Evolutionary conservation across 2,329 filamentous ascomycete species (phyloP), one percentile per base, ranked within the genome.

Genomic region (Colletotrichum sp.): DNA sequence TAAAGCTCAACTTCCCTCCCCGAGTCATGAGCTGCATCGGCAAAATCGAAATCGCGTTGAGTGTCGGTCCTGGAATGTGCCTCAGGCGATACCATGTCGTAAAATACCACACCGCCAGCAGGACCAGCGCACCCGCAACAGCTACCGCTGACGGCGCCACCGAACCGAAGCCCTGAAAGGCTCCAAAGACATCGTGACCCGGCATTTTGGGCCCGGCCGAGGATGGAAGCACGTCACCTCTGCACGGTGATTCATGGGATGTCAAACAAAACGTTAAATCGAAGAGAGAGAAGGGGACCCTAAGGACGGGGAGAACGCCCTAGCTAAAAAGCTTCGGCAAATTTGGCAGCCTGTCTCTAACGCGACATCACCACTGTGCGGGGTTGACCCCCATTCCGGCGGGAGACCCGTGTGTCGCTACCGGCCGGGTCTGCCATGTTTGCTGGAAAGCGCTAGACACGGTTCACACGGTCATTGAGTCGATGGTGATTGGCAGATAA

Each of bases 61-160:
- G 78, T 24, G 82, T 81, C 0, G 83, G 83, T 0, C 83, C 83
- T 0, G 82, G 83, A 13, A 84, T 71, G 59, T 84, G 81, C 2
- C 80, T 82, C 24, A 85, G 78, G 18, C 81, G 81, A 48, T 81
- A 78, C 82, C 82, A 84, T 2, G 73, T 72, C 2, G 0, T 24
- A 2, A 64, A 52, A 24, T 72, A 75, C 73, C 73, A 75, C 24
- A 32, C 15, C 5, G 55, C 24, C 2, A 67, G 4, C 26, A 64
- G 16, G 3, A 24, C 28, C 5, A 75, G 9, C 8, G 30, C 28
- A 9, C 52, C n/a, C 10, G 28, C 18, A n/a, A 28, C 13, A 4
- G 4, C 26, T 8, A 26, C 1, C 1, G 32, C 7, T 4, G 9
- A 6, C 8, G 15, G 3, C 9, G 30, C 6, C 5, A 28, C 7